These are phyloP conservation scores for Eryngium alpinum DNA, from an alignment of 140 eudicot genomes.

Conservation along the genomic window DNA sequence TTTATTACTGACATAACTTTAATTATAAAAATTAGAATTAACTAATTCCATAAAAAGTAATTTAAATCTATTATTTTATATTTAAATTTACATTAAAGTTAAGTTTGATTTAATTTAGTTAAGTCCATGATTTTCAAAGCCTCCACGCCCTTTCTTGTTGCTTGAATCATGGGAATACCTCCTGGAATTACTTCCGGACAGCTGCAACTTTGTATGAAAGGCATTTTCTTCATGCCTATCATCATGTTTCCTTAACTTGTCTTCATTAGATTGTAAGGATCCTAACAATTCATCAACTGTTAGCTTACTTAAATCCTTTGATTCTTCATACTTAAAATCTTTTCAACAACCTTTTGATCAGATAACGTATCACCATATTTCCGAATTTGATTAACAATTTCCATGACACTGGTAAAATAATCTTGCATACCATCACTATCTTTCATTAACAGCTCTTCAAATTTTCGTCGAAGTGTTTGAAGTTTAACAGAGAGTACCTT, in stretches of 20 bases:
- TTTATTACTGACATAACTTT: too few relatives aligned
- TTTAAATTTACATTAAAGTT: too few relatives aligned
- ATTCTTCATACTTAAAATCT: neutral
- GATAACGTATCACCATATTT: constrained; percentile 1
- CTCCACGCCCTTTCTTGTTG: too few relatives aligned
- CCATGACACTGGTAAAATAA: neutral
- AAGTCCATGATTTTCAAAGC: too few relatives aligned
- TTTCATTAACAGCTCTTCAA: constrained; percentile 10
- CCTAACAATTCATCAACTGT: constrained; percentile 13
- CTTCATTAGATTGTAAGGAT: constrained; percentile 12
- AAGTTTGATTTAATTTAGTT: too few relatives aligned
- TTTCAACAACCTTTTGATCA: neutral
- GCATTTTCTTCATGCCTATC: neutral
- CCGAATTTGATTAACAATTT: neutral
- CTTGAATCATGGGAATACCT: neutral
- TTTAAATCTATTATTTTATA: too few relatives aligned
- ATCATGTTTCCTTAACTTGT: neutral
- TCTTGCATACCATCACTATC: neutral
- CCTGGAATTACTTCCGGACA: too few relatives aligned
- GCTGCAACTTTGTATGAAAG: too few relatives aligned
- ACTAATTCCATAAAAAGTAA: too few relatives aligned
- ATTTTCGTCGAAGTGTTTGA: neutral
- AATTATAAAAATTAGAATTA: too few relatives aligned
- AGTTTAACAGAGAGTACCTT: constrained; percentile 14
- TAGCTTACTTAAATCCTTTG: neutral